Conservation (phyloP, 179 eudicot species). For the Corrigiola litoralis region DNA sequence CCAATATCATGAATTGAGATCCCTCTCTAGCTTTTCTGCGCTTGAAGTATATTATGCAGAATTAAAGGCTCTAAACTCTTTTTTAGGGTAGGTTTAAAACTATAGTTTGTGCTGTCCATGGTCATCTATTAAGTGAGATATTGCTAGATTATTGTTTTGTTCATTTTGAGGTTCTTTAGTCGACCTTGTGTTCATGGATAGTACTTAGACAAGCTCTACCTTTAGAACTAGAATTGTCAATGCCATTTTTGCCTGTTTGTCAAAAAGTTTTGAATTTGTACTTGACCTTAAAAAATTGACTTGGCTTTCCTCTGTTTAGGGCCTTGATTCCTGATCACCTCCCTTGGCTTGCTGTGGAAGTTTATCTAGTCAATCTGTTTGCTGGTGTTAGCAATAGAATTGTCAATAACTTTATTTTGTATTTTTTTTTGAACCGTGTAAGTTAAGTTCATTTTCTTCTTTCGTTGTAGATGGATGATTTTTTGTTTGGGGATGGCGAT, state of each 20-base stretch:
- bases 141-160: slow-evolving; percentile 11
- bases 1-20: no score
- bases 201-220: not conserved
- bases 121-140: no score
- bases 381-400: slow-evolving; percentile 19
- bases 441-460: slow-evolving; percentile 20
- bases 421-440: slow-evolving; percentile 20
- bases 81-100: no score
- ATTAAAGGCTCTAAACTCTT: no score
- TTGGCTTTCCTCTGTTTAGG: slow-evolving; percentile 40
- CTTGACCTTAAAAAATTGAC: slow-evolving; percentile 9
- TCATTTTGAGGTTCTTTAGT: not conserved
- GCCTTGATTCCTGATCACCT: slow-evolving; percentile 41
- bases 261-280: not conserved
- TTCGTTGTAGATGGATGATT: slow-evolving; percentile 62
- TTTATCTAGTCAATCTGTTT: slow-evolving; percentile 17
- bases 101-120: no score
- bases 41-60: no score
- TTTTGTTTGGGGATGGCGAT: slow-evolving; percentile 29
- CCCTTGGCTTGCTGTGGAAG: slow-evolving; percentile 30
- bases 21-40: no score
- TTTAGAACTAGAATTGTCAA: not conserved
- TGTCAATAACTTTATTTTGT: slow-evolving; percentile 15
- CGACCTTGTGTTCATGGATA: not conserved
- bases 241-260: not conserved